Percentiles rank a stretch among this genome's conserved stretches.
These are phyloP conservation scores for Plasmodium gallinaceum DNA, from an alignment of 169 alveolate species.

Conservation along the genomic window DNA sequence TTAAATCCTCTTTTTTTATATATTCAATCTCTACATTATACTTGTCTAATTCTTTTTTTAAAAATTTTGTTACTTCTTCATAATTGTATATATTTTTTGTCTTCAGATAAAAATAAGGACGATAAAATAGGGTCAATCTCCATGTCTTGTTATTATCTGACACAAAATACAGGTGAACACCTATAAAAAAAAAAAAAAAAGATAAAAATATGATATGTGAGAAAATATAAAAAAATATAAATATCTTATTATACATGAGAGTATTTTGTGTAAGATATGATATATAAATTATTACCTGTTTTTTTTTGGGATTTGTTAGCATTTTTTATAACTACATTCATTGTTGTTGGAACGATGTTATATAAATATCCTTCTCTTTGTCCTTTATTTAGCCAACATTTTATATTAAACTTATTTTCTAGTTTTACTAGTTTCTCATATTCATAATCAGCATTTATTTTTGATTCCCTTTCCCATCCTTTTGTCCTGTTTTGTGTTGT, in stretches of 20 bases:
- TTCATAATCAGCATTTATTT: conserved; percentile 68
- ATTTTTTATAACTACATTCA: conserved; percentile 79
- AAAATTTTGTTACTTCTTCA: conserved; percentile 78
- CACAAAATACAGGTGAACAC: conserved; percentile 70
- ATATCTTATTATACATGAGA: not conserved
- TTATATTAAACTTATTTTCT: conserved; percentile 53
- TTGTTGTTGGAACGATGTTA: conserved; percentile 88
- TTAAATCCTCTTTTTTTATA: conserved; percentile 90
- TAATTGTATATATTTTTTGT: conserved; percentile 83
- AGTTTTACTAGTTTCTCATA: conserved; percentile 40
- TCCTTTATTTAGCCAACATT: conserved; percentile 80
- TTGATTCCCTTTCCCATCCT: conserved; percentile 75
- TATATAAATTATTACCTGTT: conserved; percentile 35
- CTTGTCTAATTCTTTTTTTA: conserved; percentile 50
- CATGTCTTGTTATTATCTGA: conserved; percentile 73
- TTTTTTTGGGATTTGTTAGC: conserved; percentile 55
- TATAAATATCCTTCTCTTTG: conserved; percentile 88
- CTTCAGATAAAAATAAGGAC: conserved; percentile 93
- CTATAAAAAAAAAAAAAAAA: conserved; percentile 8
- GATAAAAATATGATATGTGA: not conserved
- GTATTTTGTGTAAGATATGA: not conserved
- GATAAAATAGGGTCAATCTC: conserved; percentile 83
- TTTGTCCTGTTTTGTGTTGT: conserved; percentile 63
- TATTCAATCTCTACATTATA: conserved; percentile 77
- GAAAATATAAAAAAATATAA: not conserved